Evolutionary conservation across 1,284 basidiomycete species (phyloP), one percentile per base, ranked within the genome.

Genomic region (Entoloma clypeatum): DNA sequence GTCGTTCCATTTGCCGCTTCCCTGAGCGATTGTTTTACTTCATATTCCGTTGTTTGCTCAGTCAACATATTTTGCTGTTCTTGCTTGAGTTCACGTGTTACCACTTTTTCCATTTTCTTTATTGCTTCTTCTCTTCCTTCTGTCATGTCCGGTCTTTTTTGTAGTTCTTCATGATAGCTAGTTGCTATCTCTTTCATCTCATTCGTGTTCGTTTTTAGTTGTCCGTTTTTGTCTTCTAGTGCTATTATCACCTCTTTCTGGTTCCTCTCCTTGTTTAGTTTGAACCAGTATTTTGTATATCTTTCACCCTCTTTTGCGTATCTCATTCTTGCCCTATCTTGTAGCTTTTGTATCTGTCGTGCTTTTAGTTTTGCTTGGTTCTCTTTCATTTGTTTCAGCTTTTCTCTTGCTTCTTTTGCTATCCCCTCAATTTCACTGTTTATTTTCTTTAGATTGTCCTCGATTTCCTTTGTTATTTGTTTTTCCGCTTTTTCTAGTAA

Each of bases 221-320:
- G 18, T 28, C 11, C 24, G 17, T 16, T n/a, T 22, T 17, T 29
- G 37, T 42, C 16, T 36, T 47, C 29, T 34, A 63, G 55, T 2
- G 41, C 32, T 2, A 25, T 21, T 7, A 64, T 54, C 2, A 50
- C 28, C 13, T 62, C 56, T 43, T 56, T 37, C 5, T 58, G 58
- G 18, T 45, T 54, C 4, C 30, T 46, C 3, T 44, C 39, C 29
- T 55, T 59, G 25, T 64, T 59, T 0, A 58, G 13, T 0, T 32
- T 40, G 0, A 54, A 53, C 65, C 67, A 69, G 39, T 53, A 56
- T 40, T 61, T 62, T 5, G 43, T 42, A 0, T 61, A 53, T 0
- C 51, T 56, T 44, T 70, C 65, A 0, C 58, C 59, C 24, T 62
- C 47, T 0, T n/a, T n/a, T n/a, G n/a, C n/a, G n/a, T n/a, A n/a